Conservation (phyloP, 2,329 filamentous ascomycete species). For the Talaromyces islandicus region DNA sequence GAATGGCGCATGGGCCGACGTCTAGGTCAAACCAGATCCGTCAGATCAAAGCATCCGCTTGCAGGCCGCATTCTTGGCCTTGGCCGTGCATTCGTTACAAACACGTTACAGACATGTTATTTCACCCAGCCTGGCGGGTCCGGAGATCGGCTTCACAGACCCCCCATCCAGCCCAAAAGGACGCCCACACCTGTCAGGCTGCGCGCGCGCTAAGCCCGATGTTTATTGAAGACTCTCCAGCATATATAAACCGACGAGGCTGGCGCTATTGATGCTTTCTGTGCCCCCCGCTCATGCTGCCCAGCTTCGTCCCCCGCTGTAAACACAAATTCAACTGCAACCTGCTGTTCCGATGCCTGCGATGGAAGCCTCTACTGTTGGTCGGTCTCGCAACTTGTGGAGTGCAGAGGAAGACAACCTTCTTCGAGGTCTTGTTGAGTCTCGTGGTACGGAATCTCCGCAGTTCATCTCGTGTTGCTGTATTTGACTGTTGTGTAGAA, state of each 20-base stretch:
- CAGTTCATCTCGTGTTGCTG: not conserved
- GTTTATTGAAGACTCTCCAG: not conserved
- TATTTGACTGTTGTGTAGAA: conserved; percentile 1
- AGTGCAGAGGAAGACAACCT: conserved; percentile 9
- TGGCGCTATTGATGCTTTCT: not conserved
- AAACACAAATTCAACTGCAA: not conserved
- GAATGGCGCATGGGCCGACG: not conserved
- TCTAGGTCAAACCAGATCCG: not conserved
- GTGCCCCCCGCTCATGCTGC: not conserved
- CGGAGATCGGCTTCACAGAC: not conserved
- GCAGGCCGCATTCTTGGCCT: not conserved
- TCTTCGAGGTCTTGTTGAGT: conserved; percentile 8
- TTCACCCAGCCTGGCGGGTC: not conserved
- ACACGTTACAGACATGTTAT: not conserved
- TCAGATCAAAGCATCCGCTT: not conserved
- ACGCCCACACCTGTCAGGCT: not conserved
- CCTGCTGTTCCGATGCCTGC: not conserved
- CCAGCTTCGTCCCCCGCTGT: not conserved
- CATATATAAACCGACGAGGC: not conserved
- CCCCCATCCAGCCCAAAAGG: not conserved
- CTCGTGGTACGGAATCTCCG: conserved; percentile 3
- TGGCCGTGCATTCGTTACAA: not conserved
- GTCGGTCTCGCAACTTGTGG: conserved; percentile 10
- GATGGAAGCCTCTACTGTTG: conserved; percentile 7
- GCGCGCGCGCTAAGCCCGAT: not conserved